Conservation (phyloP, 1,139 yeast species). For the Pichia sp. region DNA sequence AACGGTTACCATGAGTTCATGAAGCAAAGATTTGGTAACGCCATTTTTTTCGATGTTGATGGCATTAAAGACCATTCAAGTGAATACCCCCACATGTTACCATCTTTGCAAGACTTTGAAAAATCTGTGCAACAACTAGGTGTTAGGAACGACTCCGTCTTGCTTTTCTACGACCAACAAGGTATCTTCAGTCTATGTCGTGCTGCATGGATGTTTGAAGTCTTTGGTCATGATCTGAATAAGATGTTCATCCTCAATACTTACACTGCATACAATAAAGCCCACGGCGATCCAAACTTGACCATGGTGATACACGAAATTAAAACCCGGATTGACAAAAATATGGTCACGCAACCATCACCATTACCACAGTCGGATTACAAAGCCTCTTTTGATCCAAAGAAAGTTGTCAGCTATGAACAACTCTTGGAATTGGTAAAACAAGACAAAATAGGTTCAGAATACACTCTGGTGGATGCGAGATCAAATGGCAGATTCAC, state of each 20-base stretch:
- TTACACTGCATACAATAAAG: slow-evolving; percentile 39
- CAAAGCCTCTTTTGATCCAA: slow-evolving; percentile 30
- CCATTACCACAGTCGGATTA: slow-evolving; percentile 28
- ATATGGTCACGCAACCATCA: slow-evolving; percentile 21
- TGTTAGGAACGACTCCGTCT: slow-evolving; percentile 38
- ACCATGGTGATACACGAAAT: slow-evolving; percentile 24
- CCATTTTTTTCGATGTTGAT: slow-evolving; percentile 80
- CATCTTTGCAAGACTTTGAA: slow-evolving; percentile 48
- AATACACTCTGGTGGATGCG: slow-evolving; percentile 68
- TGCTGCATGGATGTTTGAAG: slow-evolving; percentile 79
- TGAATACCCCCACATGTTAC: slow-evolving; percentile 86
- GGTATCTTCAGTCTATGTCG: slow-evolving; percentile 87
- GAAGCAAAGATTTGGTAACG: slow-evolving; percentile 51
- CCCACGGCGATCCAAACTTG: slow-evolving; percentile 23
- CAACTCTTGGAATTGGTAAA: slow-evolving; percentile 51
- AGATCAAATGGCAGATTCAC: slow-evolving; percentile 67
- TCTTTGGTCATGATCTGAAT: slow-evolving; percentile 59
- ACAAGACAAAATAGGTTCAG: slow-evolving; percentile 35
- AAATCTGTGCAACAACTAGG: slow-evolving; percentile 42
- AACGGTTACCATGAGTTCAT: slow-evolving; percentile 51
- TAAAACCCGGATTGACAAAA: slow-evolving; percentile 14
- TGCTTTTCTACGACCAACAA: slow-evolving; percentile 79
- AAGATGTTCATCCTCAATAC: slow-evolving; percentile 63
- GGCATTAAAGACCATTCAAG: slow-evolving; percentile 48
- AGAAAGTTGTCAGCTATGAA: slow-evolving; percentile 54